Base-by-base conservation (phyloP, 306 rosid species). In the Herpetospermum pedunculosum region DNA sequence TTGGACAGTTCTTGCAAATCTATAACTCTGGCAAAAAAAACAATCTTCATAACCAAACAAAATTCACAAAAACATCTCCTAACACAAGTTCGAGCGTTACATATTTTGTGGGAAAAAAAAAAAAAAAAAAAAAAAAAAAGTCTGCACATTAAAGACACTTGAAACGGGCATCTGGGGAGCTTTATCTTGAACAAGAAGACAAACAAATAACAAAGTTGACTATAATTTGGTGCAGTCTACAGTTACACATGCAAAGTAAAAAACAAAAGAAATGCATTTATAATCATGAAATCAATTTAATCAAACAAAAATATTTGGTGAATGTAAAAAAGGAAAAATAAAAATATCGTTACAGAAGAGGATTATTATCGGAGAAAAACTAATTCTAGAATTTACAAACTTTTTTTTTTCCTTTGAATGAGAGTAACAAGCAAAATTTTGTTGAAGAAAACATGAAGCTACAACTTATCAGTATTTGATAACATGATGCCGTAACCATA, bases 401-500 rank as follows among this genome's bases (percentile, higher is more conserved):
- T 3, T 8, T 53, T 25, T 25, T 54, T 54, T 11, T 11, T 4
- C 15, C 7, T 29, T 55, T 14, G 1, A 54, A 58, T 58, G 4
- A 9, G 28, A 7, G 70, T 78, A 80, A 80, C 84, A 77, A 76
- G 82, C 75, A 68, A 47, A 54, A 76, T 75, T 34, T 34, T 12
- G 50, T 77, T 81, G 84, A 84, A 78, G 79, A 48, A 13, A n/a
- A 48, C 74, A 37, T 28, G 62, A 72, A 73, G 73, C 59, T 75
- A 72, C 60, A 46, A 44, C 72, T 40, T 40, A 77, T 87, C 84
- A 94, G 75, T 89, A 95, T 80, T 88, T 85, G 80, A 95, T 81
- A 21, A 87, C 86, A 85, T 88, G 92, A 77, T 78, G 97, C 77
- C 92, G 96, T 78, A 91, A 77, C 96, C 99, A 95, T 68, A 95